phyloP scores from a whole-genome alignment of 2,329 filamentous ascomycete genomes.

The Nemania sp. region DNA sequence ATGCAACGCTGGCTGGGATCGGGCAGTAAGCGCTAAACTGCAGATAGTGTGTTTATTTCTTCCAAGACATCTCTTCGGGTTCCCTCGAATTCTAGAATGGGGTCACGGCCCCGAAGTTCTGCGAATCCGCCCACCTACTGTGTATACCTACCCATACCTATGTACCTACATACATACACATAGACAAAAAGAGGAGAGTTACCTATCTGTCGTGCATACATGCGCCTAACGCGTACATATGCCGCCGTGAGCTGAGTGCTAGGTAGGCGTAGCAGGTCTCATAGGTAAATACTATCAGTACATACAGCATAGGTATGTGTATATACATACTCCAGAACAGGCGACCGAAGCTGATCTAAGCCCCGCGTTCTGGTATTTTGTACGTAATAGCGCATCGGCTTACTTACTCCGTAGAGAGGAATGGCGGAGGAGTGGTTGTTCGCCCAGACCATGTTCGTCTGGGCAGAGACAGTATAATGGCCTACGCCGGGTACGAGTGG shows the following conservation, averaged over 20 bases:
- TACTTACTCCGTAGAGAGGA: constrained; percentile 13
- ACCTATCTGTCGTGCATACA: no score
- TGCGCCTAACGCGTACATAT: no score
- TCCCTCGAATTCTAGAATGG: constrained; percentile 24
- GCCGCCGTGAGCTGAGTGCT: no score
- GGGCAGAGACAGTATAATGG: background rate
- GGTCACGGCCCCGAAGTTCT: constrained; percentile 8
- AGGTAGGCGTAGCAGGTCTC: no score
- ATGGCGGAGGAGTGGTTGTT: constrained; percentile 14
- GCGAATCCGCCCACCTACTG: constrained; percentile 2
- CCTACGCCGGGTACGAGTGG: constrained; percentile 2
- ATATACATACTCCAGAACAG: no score
- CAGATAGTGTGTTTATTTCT: background rate
- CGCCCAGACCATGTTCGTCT: background rate
- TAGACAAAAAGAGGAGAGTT: no score
- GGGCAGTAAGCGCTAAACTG: constrained; percentile 18
- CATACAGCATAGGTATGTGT: background rate
- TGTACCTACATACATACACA: no score
- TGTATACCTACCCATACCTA: no score
- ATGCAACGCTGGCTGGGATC: constrained; percentile 1
- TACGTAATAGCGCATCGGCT: constrained; percentile 36
- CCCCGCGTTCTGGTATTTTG: constrained; percentile 15
- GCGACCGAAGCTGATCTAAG: no score
- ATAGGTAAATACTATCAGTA: background rate
- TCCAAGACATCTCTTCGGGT: constrained; percentile 10